Evolutionary conservation across 73 alveolate species (phyloP).

Genomic region (Paramecium tetraurelia): DNA sequence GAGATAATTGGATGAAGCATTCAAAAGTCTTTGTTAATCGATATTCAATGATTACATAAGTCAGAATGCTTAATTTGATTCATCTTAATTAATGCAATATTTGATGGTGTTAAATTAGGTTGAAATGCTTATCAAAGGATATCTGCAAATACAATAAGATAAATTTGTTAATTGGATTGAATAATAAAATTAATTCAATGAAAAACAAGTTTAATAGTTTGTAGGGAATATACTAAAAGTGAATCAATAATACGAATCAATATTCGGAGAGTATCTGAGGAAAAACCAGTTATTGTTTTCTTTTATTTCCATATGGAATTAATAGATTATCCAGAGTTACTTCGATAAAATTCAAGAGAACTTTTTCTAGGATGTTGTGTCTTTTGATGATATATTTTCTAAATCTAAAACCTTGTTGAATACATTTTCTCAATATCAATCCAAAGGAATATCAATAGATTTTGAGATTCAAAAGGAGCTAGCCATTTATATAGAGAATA

Average conservation of each 20-base stretch:
- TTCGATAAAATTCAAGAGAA: not conserved
- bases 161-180: constrained; percentile 13
- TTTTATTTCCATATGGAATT: not conserved
- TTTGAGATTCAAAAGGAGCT: constrained; percentile 12
- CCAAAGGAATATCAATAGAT: constrained; percentile 24
- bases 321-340: not conserved
- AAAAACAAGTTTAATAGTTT: not conserved
- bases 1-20: not conserved
- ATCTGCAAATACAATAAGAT: not conserved
- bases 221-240: not conserved
- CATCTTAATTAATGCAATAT: not conserved
- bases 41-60: not conserved
- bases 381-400: not conserved
- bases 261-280: not conserved
- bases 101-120: not conserved
- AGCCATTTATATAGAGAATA: not conserved
- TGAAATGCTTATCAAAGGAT: not conserved
- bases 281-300: not conserved
- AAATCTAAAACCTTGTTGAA: not conserved
- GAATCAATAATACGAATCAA: not conserved
- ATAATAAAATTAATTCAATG: not conserved
- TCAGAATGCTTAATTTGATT: constrained; percentile 17
- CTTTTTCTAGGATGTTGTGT: not conserved
- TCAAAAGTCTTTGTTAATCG: not conserved
- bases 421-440: not conserved